Conservation (phyloP, 2,329 filamentous ascomycete species). For the Phialophora macrospora region DNA sequence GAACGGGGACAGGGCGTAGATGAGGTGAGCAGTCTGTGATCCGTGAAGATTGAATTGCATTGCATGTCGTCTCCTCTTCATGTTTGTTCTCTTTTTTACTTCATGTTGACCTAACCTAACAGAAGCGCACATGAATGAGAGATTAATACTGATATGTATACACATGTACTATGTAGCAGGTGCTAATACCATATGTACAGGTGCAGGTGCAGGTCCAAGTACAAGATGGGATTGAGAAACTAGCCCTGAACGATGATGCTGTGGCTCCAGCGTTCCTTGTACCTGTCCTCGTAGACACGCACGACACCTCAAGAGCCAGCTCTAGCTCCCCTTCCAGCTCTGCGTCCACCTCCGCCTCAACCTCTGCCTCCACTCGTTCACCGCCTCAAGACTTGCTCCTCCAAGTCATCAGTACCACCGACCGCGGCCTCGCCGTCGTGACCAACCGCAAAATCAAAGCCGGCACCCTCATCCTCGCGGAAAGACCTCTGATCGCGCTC, state of each 20-base stretch:
- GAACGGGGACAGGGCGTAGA: background rate
- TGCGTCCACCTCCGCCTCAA: no score
- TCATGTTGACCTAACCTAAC: background rate
- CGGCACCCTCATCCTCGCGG: slow-evolving; percentile 34
- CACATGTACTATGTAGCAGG: background rate
- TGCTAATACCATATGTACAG: background rate
- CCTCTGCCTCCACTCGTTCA: background rate
- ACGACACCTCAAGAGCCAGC: background rate
- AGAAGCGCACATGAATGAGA: background rate
- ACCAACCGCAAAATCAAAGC: slow-evolving; percentile 34
- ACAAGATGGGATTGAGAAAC: background rate
- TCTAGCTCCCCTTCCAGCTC: background rate
- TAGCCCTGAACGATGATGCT: background rate
- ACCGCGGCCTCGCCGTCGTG: slow-evolving; percentile 35
- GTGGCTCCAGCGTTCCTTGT: background rate
- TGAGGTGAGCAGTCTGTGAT: background rate
- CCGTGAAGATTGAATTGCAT: background rate
- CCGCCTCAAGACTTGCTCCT: slow-evolving; percentile 57
- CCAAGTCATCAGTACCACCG: slow-evolving; percentile 44
- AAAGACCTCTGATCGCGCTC: slow-evolving; percentile 33
- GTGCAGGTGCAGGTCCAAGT: background rate
- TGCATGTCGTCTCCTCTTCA: background rate
- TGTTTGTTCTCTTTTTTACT: no score
- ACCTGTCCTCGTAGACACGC: background rate
- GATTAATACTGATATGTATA: background rate